Evolutionary conservation across 192 early-diverging fungal genomes (phyloP).

Genomic region (Coemansia sp.): DNA sequence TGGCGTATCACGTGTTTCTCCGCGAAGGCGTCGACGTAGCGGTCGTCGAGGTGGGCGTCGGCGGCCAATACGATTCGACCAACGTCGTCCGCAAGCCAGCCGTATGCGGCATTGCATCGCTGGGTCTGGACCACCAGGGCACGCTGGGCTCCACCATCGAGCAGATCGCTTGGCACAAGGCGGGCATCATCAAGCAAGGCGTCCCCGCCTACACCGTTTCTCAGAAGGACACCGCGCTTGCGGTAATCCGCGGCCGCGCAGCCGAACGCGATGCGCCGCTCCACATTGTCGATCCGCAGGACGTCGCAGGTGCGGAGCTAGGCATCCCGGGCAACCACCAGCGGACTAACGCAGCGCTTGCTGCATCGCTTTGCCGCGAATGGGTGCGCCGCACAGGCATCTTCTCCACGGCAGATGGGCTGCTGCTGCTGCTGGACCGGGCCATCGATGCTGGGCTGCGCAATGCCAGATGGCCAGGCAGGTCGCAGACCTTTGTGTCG

Average conservation of each 20-base stretch:
- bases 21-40: conserved; percentile 78
- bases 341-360: conserved; percentile 78
- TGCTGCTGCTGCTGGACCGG: background rate
- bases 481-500: conserved; percentile 70
- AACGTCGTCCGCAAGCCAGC: conserved; percentile 70
- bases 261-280: conserved; percentile 60
- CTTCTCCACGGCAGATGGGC: background rate
- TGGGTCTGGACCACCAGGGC: conserved; percentile 75
- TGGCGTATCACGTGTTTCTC: conserved; percentile 88
- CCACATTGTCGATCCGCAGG: conserved; percentile 24
- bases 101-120: conserved; percentile 77
- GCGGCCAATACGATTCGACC: conserved; percentile 83
- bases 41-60: conserved; percentile 80
- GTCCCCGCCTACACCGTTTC: conserved; percentile 70
- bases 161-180: conserved; percentile 82
- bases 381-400: conserved; percentile 59
- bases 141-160: conserved; percentile 71
- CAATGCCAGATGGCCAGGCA: conserved; percentile 80
- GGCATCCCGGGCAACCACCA: conserved; percentile 87
- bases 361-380: conserved; percentile 65
- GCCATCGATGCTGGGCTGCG: conserved; percentile 58
- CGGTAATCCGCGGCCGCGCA: conserved; percentile 67
- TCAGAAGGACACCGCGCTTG: conserved; percentile 68
- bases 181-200: conserved; percentile 73
- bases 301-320: conserved; percentile 9